Percentiles rank a stretch among this genome's conserved stretches.
Evolutionary conservation across 306 rosid species (phyloP).

Genomic region (Bauhinia variegata): DNA sequence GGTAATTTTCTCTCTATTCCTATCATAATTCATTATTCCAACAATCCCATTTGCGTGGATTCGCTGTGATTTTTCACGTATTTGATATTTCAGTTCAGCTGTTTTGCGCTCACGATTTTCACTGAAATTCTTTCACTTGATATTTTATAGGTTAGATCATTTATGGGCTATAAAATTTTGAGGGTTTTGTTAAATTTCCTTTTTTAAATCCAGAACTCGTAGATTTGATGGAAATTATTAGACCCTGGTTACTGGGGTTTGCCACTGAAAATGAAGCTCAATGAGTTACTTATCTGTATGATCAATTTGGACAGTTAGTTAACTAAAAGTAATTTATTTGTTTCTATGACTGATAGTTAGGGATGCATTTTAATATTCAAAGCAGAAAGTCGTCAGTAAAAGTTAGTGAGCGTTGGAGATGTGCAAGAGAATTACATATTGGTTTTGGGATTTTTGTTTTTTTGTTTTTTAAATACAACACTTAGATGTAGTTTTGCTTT

Average conservation of each 20-base stretch:
- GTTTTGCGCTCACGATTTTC: not conserved
- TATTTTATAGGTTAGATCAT: not conserved
- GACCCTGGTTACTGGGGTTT: not conserved
- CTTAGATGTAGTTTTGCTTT: too few relatives aligned
- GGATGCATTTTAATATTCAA: too few relatives aligned
- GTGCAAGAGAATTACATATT: too few relatives aligned
- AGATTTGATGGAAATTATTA: not conserved
- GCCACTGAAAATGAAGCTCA: not conserved
- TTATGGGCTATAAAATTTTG: not conserved
- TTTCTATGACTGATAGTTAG: too few relatives aligned
- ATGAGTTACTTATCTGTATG: not conserved
- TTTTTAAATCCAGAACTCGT: not conserved
- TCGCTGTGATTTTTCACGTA: not conserved
- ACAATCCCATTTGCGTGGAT: not conserved
- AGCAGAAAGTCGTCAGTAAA: too few relatives aligned
- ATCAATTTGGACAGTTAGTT: too few relatives aligned
- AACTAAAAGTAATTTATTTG: too few relatives aligned
- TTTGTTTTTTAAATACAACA: too few relatives aligned
- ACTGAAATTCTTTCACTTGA: not conserved
- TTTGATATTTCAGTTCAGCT: too few relatives aligned
- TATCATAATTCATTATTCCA: not conserved
- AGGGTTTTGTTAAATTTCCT: conserved; percentile 2
- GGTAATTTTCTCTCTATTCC: conserved; percentile 46
- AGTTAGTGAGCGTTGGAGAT: too few relatives aligned
- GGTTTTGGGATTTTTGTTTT: too few relatives aligned